Evolutionary conservation across 2,329 filamentous ascomycete species (phyloP).

Genomic region (Colletotrichum higginsianum): DNA sequence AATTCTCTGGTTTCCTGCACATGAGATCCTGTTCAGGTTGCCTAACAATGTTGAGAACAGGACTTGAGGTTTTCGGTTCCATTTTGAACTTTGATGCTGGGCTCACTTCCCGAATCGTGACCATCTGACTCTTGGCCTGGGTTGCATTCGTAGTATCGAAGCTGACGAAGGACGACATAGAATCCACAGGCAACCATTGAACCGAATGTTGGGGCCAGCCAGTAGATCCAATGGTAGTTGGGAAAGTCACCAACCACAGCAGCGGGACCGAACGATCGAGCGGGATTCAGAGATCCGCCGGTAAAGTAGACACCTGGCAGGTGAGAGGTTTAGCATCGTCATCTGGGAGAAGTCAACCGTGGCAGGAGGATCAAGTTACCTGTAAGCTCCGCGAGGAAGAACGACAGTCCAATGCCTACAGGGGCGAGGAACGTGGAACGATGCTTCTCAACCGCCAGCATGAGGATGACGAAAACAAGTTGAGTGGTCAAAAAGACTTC

Average conservation of each 20-base stretch:
- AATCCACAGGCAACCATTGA: constrained; percentile 63
- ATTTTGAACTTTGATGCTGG: background rate
- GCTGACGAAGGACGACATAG: constrained; percentile 65
- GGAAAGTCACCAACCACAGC: constrained; percentile 58
- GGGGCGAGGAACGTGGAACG: constrained; percentile 80
- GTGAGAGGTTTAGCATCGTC: constrained; percentile 3
- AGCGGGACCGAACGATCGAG: constrained; percentile 65
- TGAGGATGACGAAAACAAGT: constrained; percentile 75
- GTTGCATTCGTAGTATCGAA: constrained; percentile 67
- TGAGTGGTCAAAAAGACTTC: constrained; percentile 77
- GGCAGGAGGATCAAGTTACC: constrained; percentile 44
- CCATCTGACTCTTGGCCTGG: constrained; percentile 61
- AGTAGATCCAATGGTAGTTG: constrained; percentile 69
- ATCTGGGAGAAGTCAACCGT: too few species aligned
- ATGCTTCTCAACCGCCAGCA: constrained; percentile 82
- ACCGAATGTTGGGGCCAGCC: constrained; percentile 67
- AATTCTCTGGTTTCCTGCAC: too few species aligned
- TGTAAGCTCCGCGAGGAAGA: constrained; percentile 72
- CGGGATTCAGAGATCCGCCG: constrained; percentile 65
- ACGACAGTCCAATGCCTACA: constrained; percentile 78
- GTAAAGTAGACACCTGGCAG: constrained; percentile 60
- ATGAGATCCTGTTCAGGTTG: too few species aligned
- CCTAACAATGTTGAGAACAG: background rate
- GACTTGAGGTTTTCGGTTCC: fast-evolving
- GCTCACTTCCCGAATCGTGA: background rate